Base-by-base conservation (phyloP, 306 rosid genomes). In the Fragaria iinumae region DNA sequence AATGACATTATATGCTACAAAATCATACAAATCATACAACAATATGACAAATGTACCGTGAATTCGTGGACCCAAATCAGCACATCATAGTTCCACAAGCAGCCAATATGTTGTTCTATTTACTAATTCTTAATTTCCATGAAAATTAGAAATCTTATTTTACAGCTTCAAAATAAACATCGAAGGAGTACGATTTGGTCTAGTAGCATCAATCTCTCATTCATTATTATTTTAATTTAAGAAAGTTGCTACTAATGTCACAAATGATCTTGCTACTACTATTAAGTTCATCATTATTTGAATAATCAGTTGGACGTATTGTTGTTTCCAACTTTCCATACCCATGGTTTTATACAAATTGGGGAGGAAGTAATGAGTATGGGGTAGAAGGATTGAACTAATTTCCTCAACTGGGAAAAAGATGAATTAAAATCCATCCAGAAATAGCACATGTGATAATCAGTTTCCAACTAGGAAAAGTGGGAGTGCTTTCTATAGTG, bases 401-500 rank as follows among this genome's bases (percentile, higher is more conserved):
- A 56, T 65, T 53, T 21, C 34, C 57, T 47, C 43, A 4, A 43
- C 2, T 11, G 16, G 32, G 62, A 45, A 55, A 38, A 45, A 27
- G n/a, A 47, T 27, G 62, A 63, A 29, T 20, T 25, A 5, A 75
- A 1, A 18, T 38, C 78, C 45, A 3, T 41, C 14, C 71, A 65
- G 18, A 55, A 55, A 12, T 73, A 39, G 47, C 67, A 72, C 20
- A 38, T 36, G 70, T 3, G 70, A 65, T 65, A 5, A 36, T 62
- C 67, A 64, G 69, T 34, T 59, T 53, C 2, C 39, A 29, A 29
- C 29, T 29, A 21, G 73, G 27, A 20, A 73, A 73, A 57, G 64
- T 76, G 65, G 72, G 27, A 49, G 25, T 50, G 73, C 79, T 65
- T 76, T 64, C 65, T 66, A 14, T 76, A 38, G 39, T 48, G 73